Percentiles rank a stretch among this genome's conserved stretches.
phyloP scores from a whole-genome alignment of 2,329 filamentous ascomycete species.

The Aspergillus terreus region DNA sequence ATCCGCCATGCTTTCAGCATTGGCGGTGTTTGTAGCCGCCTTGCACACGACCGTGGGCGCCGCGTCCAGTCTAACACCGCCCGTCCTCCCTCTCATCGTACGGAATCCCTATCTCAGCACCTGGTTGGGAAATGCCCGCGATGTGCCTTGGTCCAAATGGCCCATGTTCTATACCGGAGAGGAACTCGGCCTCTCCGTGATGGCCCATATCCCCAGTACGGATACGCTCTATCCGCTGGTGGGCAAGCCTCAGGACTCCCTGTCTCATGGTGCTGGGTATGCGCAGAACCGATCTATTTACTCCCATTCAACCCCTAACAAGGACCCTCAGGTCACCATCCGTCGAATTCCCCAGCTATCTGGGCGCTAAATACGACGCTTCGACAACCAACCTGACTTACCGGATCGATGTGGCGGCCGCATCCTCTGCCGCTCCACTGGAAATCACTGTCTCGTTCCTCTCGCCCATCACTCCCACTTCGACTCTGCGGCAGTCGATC shows the following conservation, averaged over 20 bases:
- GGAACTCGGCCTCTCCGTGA: conserved; percentile 61
- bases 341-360: conserved; percentile 56
- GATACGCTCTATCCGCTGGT: conserved; percentile 61
- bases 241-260: conserved; percentile 62
- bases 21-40: conserved; percentile 29
- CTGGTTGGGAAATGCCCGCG: conserved; percentile 70
- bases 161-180: conserved; percentile 79
- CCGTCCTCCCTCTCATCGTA: conserved; percentile 70
- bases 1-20: conserved; percentile 27
- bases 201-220: conserved; percentile 60
- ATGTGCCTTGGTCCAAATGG: conserved; percentile 77
- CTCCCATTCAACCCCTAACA: background rate
- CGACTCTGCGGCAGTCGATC: conserved; percentile 73
- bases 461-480: conserved; percentile 76
- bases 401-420: conserved; percentile 47
- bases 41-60: conserved; percentile 41
- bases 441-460: conserved; percentile 63
- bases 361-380: conserved; percentile 63
- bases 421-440: conserved; percentile 33
- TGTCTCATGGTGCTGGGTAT: conserved; percentile 43
- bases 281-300: conserved; percentile 3
- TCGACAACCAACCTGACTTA: conserved; percentile 69
- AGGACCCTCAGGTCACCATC: conserved; percentile 46
- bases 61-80: conserved; percentile 56
- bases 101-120: conserved; percentile 73